Evolutionary conservation across 2,329 filamentous ascomycete species (phyloP).

Genomic region (Trichophyton rubrum): DNA sequence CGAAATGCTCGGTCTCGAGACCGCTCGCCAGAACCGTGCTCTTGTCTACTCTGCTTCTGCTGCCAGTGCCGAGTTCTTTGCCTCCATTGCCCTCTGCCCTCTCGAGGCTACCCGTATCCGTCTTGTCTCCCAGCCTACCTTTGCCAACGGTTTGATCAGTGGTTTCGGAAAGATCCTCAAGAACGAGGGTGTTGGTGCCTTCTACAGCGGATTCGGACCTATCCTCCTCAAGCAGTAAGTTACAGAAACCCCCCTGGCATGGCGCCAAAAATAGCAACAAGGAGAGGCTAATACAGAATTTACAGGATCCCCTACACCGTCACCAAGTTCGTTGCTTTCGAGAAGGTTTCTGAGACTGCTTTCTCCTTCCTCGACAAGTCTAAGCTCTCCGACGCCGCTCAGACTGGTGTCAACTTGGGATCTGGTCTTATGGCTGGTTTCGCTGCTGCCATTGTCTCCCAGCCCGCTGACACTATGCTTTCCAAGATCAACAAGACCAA

Average conservation of each 20-base stretch:
- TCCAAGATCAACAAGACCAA: conserved; percentile 95
- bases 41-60: conserved; percentile 64
- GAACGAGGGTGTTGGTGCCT: conserved; percentile 70
- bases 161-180: conserved; percentile 75
- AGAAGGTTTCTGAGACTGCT: conserved; percentile 69
- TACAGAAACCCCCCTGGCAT: background rate
- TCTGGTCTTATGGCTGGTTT: conserved; percentile 79
- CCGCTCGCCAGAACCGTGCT: conserved; percentile 64
- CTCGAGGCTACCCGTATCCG: conserved; percentile 89
- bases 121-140: conserved; percentile 77
- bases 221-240: conserved; percentile 72
- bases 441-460: conserved; percentile 73
- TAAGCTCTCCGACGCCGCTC: conserved; percentile 51
- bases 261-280: background rate
- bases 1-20: conserved; percentile 65
- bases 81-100: conserved; percentile 62
- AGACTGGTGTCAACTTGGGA: conserved; percentile 72
- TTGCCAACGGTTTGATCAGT: conserved; percentile 64
- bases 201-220: conserved; percentile 85
- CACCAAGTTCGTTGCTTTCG: conserved; percentile 89
- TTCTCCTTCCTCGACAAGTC: conserved; percentile 60
- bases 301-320: conserved; percentile 77
- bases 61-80: conserved; percentile 52
- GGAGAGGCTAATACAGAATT: background rate
- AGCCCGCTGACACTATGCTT: conserved; percentile 88